Conservation (phyloP, 192 early-diverging fungal genomes). For the Coemansia sp. region DNA sequence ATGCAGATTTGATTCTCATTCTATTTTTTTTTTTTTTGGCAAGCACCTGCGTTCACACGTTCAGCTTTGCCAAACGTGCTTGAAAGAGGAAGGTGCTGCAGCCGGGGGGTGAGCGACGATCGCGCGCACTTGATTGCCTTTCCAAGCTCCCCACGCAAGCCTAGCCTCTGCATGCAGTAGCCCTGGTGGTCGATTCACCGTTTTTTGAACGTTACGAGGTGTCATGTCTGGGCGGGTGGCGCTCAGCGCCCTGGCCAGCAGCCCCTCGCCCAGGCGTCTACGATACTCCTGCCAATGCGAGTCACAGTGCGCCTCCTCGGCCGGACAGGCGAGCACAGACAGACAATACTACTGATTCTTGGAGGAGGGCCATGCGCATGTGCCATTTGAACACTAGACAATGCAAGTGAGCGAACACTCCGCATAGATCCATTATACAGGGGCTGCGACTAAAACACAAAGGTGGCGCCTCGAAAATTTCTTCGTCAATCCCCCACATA, state of each 20-base stretch:
- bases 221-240: not conserved
- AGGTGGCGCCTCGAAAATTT: conserved; percentile 1
- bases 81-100: not conserved
- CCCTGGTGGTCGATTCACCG: too few relatives aligned
- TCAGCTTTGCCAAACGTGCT: conserved; percentile 3
- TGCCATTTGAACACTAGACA: not conserved
- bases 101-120: conserved; percentile 2
- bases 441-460: too few relatives aligned
- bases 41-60: conserved; percentile 16
- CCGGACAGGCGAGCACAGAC: not conserved
- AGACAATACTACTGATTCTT: conserved; percentile 5
- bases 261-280: not conserved
- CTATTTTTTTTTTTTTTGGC: conserved; percentile 9
- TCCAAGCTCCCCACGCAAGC: too few relatives aligned
- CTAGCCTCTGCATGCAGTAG: too few relatives aligned
- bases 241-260: not conserved
- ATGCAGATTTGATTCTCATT: conserved; percentile 23
- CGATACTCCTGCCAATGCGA: not conserved
- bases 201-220: not conserved
- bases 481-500: not conserved
- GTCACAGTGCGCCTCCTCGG: not conserved
- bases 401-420: not conserved
- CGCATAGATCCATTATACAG: not conserved
- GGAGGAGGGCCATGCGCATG: not conserved
- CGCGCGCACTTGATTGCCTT: not conserved